Base-by-base conservation (phyloP, 805 yeast species). In the Candida pseudofarinosa region DNA sequence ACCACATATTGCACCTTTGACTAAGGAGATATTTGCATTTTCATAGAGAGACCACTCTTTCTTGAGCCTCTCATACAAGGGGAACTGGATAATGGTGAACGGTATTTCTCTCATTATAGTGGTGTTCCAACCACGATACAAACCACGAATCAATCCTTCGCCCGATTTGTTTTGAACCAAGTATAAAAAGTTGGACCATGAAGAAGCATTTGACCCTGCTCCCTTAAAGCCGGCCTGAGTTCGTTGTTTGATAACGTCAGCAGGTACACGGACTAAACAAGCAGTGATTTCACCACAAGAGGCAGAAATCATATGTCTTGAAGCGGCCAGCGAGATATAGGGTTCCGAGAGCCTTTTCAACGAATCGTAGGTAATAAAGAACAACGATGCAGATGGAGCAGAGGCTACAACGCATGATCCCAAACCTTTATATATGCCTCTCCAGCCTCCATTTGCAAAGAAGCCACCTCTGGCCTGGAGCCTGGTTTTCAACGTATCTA, bases 101-200 rank as follows among this genome's bases (percentile, higher is more conserved):
- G 99, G 99, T 36, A 93, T 91, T 56, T 93, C 99, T 46, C 99
- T 75, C 81, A 90, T 74, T 34, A 93, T 83, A 1, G 99, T 93
- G 12, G 95, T 82, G 17, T 79, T 73, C 89, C 95, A 93, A 5
- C 99, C 99, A 51, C 98, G 74, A 59, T 93, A 93, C 3, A 93
- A 70, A 1, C 96, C 96, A 32, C 76, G 66, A 17, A 85, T 51
- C 0, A 81, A 68, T 3, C 97, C 96, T 62, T 88, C 96, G 1
- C 93, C 91, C 1, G 82, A 71, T 47, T 74, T 66, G 59, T 87
- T 85, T 40, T 68, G 64, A 13, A 88, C 57, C 33, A 91, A 68
- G 41, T 76, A 69, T 52, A 71, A 71, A 46, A 93, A 74, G 12
- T 96, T 85, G 37, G 79, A 79, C 61, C 73, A 71, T 7, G 97